phyloP scores from a whole-genome alignment of 192 early-diverging fungal genomes.

The Cladochytrium replicatum region DNA sequence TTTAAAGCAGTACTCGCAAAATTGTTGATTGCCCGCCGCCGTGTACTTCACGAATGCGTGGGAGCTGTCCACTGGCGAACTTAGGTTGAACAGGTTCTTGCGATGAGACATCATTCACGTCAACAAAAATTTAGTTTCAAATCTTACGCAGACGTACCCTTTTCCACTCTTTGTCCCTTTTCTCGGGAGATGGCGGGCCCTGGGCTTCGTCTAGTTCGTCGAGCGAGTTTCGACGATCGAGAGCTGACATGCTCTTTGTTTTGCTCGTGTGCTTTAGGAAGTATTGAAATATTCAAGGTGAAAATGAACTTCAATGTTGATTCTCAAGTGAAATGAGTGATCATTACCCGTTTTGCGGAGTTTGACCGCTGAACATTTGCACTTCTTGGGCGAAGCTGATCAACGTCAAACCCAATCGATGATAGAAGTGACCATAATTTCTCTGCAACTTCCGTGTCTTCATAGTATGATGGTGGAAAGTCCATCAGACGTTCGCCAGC shows the following conservation, averaged over 20 bases:
- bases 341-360: slow-evolving; percentile 10
- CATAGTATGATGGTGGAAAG: slow-evolving; percentile 21
- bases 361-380: slow-evolving; percentile 3
- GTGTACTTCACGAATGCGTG: slow-evolving; percentile 34
- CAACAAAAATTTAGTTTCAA: neutral
- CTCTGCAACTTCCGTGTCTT: slow-evolving; percentile 21
- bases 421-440: slow-evolving; percentile 23
- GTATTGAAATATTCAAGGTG: neutral
- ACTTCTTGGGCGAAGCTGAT: slow-evolving; percentile 13
- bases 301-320: neutral
- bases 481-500: slow-evolving; percentile 36
- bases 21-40: slow-evolving; percentile 18
- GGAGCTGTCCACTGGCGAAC: slow-evolving; percentile 2
- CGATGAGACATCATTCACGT: neutral
- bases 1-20: slow-evolving; percentile 34
- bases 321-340: neutral
- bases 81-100: neutral
- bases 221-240: slow-evolving; percentile 15
- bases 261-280: neutral
- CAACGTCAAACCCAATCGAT: slow-evolving; percentile 29
- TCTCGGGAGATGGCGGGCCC: neutral
- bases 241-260: slow-evolving; percentile 12
- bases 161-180: slow-evolving; percentile 14
- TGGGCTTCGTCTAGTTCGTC: neutral
- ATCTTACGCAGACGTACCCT: slow-evolving; percentile 9